These are phyloP conservation scores for Hymenochaete sp. DNA, from an alignment of 1,284 basidiomycete species.

Conservation along the genomic window DNA sequence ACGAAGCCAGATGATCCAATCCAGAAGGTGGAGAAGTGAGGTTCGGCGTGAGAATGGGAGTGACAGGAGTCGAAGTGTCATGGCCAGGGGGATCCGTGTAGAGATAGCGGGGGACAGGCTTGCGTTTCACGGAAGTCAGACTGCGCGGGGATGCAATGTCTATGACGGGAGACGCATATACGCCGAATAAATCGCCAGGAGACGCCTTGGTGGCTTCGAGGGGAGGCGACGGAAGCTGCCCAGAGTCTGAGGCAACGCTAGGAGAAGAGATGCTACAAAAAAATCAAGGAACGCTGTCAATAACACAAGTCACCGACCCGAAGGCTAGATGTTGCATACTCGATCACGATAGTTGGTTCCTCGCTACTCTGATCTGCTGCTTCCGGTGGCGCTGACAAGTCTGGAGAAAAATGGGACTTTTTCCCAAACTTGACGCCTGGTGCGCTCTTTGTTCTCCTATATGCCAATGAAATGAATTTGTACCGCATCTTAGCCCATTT, in stretches of 20 bases:
- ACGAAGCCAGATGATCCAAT: background rate
- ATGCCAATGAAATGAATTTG: background rate
- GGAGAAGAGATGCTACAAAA: slow-evolving; percentile 10
- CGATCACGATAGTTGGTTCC: slow-evolving; percentile 7
- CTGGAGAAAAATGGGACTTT: slow-evolving; percentile 8
- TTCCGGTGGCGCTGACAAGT: slow-evolving; percentile 6
- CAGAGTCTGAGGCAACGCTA: slow-evolving; percentile 9
- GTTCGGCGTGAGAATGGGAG: slow-evolving; percentile 1
- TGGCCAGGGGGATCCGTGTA: slow-evolving; percentile 13
- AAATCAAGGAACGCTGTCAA: background rate
- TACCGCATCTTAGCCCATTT: slow-evolving; percentile 6
- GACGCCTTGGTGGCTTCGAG: slow-evolving; percentile 8
- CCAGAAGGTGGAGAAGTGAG: slow-evolving; percentile 1
- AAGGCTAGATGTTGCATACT: slow-evolving; percentile 1
- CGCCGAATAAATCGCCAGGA: slow-evolving; percentile 6
- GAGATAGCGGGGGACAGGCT: slow-evolving; percentile 16
- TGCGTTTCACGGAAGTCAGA: slow-evolving; percentile 16
- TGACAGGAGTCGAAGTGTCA: slow-evolving; percentile 5
- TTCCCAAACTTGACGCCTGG: slow-evolving; percentile 14
- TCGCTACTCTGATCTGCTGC: background rate
- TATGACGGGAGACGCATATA: background rate
- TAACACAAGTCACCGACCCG: background rate
- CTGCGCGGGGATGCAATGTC: slow-evolving; percentile 14
- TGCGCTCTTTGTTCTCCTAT: slow-evolving; percentile 16
- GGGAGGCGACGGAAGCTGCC: slow-evolving; percentile 9